Conservation (phyloP, 768 basidiomycete genomes). For the Lactarius akahatsu region DNA sequence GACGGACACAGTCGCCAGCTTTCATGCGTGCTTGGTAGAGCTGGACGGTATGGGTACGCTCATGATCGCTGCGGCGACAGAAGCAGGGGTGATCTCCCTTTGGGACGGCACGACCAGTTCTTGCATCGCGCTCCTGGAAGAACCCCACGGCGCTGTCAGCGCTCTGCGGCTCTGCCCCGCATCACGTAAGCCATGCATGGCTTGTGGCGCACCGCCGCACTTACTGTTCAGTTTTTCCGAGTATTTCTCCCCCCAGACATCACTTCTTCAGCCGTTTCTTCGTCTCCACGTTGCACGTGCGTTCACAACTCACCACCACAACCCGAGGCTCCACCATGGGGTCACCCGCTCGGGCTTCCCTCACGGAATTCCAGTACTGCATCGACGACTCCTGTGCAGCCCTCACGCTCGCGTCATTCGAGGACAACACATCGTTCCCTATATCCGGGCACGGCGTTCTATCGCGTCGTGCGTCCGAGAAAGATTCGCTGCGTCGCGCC, state of each 20-base stretch:
- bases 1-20: conserved; percentile 50
- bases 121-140: conserved; percentile 61
- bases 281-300: conserved; percentile 67
- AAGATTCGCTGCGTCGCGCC: conserved; percentile 52
- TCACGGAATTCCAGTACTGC: conserved; percentile 64
- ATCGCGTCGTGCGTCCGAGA: conserved; percentile 71
- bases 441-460: conserved; percentile 79
- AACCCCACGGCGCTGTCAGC: conserved; percentile 55
- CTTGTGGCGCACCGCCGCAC: conserved; percentile 69
- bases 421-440: conserved; percentile 62
- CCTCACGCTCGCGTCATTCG: conserved; percentile 49
- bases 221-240: conserved; percentile 64
- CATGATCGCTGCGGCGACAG: conserved; percentile 63
- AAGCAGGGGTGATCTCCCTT: conserved; percentile 65
- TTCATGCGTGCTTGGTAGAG: conserved; percentile 53
- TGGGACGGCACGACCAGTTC: conserved; percentile 73
- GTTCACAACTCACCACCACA: conserved; percentile 46
- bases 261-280: not conserved
- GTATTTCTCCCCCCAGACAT: conserved; percentile 51
- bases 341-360: conserved; percentile 47
- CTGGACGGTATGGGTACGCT: conserved; percentile 50
- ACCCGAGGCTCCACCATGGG: conserved; percentile 43
- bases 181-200: conserved; percentile 55
- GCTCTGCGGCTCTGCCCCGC: conserved; percentile 61
- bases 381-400: conserved; percentile 43